A percentile compares a stretch with the other conserved stretches of the same genome.
These are phyloP conservation scores for Aspergillus sp. DNA, from an alignment of 2,329 filamentous ascomycete genomes.

Conservation along the genomic window DNA sequence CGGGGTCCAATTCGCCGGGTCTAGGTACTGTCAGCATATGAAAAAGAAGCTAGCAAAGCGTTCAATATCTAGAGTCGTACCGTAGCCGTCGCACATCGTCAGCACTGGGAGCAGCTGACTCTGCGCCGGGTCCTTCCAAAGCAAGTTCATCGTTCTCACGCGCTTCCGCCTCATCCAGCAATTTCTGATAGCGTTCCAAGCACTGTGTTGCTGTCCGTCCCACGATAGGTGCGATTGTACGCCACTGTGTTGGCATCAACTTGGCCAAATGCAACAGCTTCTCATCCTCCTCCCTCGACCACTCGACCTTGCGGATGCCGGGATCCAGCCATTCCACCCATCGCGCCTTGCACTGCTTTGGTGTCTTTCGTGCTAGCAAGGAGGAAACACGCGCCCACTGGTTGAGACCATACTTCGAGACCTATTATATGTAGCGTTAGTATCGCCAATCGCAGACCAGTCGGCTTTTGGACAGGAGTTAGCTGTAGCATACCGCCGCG, in stretches of 20 bases:
- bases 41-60: slow-evolving; percentile 9
- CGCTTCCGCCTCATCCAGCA: slow-evolving; percentile 93
- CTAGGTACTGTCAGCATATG: slow-evolving; percentile 30
- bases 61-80: slow-evolving; percentile 27
- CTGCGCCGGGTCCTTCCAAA: slow-evolving; percentile 78
- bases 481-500: slow-evolving; percentile 61
- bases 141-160: slow-evolving; percentile 79
- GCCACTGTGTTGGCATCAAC: slow-evolving; percentile 98
- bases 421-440: slow-evolving; percentile 27
- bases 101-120: slow-evolving; percentile 82
- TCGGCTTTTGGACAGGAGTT: background rate
- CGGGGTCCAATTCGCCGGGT: slow-evolving; percentile 94
- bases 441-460: background rate
- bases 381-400: slow-evolving; percentile 99
- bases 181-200: slow-evolving; percentile 92
- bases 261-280: slow-evolving; percentile 95
- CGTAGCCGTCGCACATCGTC: slow-evolving; percentile 87
- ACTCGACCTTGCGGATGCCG: slow-evolving; percentile 97
- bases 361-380: slow-evolving; percentile 91
- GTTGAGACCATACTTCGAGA: slow-evolving; percentile 92
- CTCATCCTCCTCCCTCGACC: slow-evolving; percentile 98
- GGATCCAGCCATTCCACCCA: slow-evolving; percentile 99
- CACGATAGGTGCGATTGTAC: slow-evolving; percentile 95
- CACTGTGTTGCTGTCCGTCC: slow-evolving; percentile 96
- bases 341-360: slow-evolving; percentile 98